Conservation (phyloP, 345 rosid species). For the Gossypium australe region DNA sequence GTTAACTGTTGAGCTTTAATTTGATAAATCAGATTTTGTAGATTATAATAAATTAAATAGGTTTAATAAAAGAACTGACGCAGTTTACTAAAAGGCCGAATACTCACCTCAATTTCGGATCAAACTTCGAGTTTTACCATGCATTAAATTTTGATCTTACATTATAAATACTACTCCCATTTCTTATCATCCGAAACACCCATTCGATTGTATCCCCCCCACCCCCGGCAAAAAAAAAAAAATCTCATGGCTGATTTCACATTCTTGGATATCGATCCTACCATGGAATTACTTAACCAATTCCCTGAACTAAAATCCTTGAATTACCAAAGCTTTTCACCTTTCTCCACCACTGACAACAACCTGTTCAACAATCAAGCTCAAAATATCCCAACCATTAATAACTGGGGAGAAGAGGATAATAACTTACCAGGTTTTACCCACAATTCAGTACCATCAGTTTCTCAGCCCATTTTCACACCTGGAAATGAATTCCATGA, state of each 20-base stretch:
- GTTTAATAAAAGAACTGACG: too few species aligned
- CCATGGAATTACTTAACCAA: constrained; percentile 21
- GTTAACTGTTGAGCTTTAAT: too few species aligned
- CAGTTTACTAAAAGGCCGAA: too few species aligned
- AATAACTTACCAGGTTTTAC: constrained; percentile 7
- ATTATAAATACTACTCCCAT: constrained; percentile 22
- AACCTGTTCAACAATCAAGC: constrained; percentile 31
- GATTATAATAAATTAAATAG: too few species aligned
- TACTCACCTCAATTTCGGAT: too few species aligned
- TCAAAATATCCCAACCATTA: constrained; percentile 21
- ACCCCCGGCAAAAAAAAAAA: too few species aligned
- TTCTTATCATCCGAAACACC: constrained; percentile 13
- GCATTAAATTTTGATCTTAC: neutral
- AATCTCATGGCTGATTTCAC: neutral
- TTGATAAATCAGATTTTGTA: too few species aligned
- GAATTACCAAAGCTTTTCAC: constrained; percentile 28
- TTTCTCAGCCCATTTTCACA: too few species aligned
- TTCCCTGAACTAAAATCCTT: constrained; percentile 22
- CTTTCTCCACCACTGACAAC: constrained; percentile 25
- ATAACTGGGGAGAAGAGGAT: constrained; percentile 10
- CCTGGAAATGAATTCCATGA: constrained; percentile 28
- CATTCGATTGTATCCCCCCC: neutral
- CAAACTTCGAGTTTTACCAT: too few species aligned
- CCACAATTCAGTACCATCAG: neutral
- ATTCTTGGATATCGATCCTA: constrained; percentile 4